Evolutionary conservation across 2,329 filamentous ascomycete species (phyloP), one percentile per base, ranked within the genome.

Genomic region (Clarireedia hainanense): DNA sequence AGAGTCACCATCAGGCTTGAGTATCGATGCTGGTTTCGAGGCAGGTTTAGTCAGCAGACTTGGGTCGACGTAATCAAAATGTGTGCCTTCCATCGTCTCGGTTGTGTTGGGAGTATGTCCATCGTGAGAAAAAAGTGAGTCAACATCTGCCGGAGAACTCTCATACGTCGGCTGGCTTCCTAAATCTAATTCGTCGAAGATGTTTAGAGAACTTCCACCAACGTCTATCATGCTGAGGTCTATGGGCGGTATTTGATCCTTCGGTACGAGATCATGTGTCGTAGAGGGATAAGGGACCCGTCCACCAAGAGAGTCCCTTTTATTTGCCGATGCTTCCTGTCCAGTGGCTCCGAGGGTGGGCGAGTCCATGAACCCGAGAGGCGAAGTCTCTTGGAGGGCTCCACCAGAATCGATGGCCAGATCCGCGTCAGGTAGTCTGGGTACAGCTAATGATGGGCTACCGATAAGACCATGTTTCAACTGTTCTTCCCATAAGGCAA

Each of bases 1-100:
- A 23, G 50, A 52, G 36, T 52, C 50, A n/a, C 26, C 6, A 30
- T 52, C 50, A 27, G 39, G 27, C 46, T 37, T 45, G 50, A 46
- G 26, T 17, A 34, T 46, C 6, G 50, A 52, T 4, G 30, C 14
- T 17, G 40, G 50, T 36, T 30, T 34, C 17, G 50, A 46, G 3
- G 30, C 14, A 12, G 40, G 50, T 36, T 30, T 34, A 15, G 40
- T 52, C 2, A 52, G 27, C 17, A 52, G 14, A 5, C 40, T 46
- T 23, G 40, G 50, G n/a, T 52, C 27, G 17, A 52, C 23, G 36
- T 52, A 52, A 45, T 17, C 20, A 4, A 34, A 24, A 1, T 36
- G 15, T 9, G 10, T 5, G 36, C 27, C 39, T 24, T 20, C 24
- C 26, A 5, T 37, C 6, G 2, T 39, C 17, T 26, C 26, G 17